These are phyloP conservation scores for Phyllosticta citriasiana DNA, from an alignment of 2,329 filamentous ascomycete species.

Conservation along the genomic window DNA sequence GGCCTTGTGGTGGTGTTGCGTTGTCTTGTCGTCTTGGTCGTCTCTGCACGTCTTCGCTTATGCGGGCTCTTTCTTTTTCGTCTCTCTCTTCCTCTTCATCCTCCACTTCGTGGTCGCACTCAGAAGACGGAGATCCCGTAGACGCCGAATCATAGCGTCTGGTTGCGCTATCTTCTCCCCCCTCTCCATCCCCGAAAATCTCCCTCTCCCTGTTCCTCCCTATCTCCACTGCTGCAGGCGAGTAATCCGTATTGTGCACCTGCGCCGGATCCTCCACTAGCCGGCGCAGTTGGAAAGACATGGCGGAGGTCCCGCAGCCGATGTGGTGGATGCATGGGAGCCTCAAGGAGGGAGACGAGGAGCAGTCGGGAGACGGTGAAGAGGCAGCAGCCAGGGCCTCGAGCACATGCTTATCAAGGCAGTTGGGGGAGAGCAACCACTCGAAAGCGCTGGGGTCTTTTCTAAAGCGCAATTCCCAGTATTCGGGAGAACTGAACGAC, in stretches of 20 bases:
- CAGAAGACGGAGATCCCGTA: neutral
- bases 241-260: conserved; percentile 31
- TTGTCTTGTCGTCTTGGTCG: neutral
- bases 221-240: conserved; percentile 23
- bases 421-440: conserved; percentile 25
- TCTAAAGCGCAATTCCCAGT: conserved; percentile 30
- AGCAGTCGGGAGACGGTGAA: neutral
- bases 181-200: conserved; percentile 10
- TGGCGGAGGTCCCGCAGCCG: conserved; percentile 29
- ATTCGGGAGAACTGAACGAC: conserved; percentile 24
- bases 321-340: conserved; percentile 25
- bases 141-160: neutral
- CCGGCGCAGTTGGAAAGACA: conserved; percentile 27
- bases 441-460: conserved; percentile 26
- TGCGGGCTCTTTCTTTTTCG: too few relatives aligned
- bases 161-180: neutral
- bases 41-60: neutral
- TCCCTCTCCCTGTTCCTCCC: conserved; percentile 23
- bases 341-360: too few relatives aligned
- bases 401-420: conserved; percentile 21
- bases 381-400: conserved; percentile 15
- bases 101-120: neutral
- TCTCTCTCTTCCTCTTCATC: neutral
- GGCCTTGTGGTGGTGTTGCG: too few relatives aligned
- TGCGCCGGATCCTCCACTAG: conserved; percentile 21